A percentile compares a stretch with the other conserved stretches of the same genome.
phyloP scores from a whole-genome alignment of 208 protist species.

The Blastocrithidia nonstop region DNA sequence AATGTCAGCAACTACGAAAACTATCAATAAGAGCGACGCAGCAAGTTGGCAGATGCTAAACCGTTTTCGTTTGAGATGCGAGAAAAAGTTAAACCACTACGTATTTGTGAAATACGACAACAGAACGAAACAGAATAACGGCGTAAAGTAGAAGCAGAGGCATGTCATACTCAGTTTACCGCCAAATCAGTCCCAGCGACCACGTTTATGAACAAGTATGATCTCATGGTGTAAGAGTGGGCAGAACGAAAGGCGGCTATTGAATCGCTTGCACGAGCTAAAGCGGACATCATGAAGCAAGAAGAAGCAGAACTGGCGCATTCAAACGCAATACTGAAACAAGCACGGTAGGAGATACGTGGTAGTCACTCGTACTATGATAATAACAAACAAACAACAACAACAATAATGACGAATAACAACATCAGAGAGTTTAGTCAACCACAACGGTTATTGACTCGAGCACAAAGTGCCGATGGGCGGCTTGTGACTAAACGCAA shows the following conservation, averaged over 20 bases:
- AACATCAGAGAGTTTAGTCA: background rate
- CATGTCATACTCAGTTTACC: conserved; percentile 16
- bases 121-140: conserved; percentile 17
- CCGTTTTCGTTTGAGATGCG: conserved; percentile 56
- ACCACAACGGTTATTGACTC: conserved; percentile 5
- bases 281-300: conserved; percentile 31
- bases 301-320: conserved; percentile 29
- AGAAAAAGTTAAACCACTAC: conserved; percentile 18
- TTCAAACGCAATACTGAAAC: conserved; percentile 31
- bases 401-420: too few relatives aligned
- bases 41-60: conserved; percentile 11
- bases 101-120: conserved; percentile 23
- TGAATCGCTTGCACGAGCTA: conserved; percentile 30
- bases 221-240: conserved; percentile 85
- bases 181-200: conserved; percentile 58
- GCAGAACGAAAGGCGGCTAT: conserved; percentile 60
- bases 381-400: conserved; percentile 11
- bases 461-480: conserved; percentile 17
- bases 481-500: too few relatives aligned
- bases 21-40: conserved; percentile 35
- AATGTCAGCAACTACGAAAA: conserved; percentile 21
- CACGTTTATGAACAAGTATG: conserved; percentile 84
- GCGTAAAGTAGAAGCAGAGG: conserved; percentile 13
- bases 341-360: conserved; percentile 33
- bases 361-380: conserved; percentile 15